phyloP scores from a whole-genome alignment of 1,284 basidiomycete genomes.

The Boletus mariae region DNA sequence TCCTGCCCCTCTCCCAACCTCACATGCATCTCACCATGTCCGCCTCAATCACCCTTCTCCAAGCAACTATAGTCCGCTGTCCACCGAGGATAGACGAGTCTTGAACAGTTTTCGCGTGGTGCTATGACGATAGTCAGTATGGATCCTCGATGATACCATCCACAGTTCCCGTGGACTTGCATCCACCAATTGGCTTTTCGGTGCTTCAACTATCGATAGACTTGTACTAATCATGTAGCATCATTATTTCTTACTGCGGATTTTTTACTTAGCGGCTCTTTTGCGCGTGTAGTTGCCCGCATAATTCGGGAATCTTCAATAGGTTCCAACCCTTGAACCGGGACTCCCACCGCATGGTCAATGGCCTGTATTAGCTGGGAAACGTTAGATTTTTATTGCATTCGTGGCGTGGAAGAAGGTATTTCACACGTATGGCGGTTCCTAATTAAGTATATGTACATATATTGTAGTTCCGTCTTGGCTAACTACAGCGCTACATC shows the following conservation, averaged over 20 bases:
- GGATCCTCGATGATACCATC: not conserved
- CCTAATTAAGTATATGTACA: too few relatives aligned
- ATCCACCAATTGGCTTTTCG: not conserved
- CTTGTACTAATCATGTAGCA: not conserved
- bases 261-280: not conserved
- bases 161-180: not conserved
- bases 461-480: too few relatives aligned
- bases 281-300: not conserved
- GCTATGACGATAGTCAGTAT: constrained; percentile 32
- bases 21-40: constrained; percentile 21
- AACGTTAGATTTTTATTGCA: not conserved
- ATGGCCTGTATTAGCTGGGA: not conserved
- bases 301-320: not conserved
- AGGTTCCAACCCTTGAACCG: not conserved
- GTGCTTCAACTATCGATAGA: not conserved
- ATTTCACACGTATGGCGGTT: not conserved
- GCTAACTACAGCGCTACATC: too few relatives aligned
- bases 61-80: constrained; percentile 46
- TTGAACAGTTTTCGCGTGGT: constrained; percentile 54
- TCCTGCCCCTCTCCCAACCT: constrained; percentile 24
- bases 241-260: not conserved
- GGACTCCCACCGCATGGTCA: not conserved
- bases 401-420: not conserved
- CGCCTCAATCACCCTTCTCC: constrained; percentile 27
- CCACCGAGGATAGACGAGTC: constrained; percentile 55